Conservation (phyloP, 2,329 filamentous ascomycete species). For the Tolypocladium paradoxum region DNA sequence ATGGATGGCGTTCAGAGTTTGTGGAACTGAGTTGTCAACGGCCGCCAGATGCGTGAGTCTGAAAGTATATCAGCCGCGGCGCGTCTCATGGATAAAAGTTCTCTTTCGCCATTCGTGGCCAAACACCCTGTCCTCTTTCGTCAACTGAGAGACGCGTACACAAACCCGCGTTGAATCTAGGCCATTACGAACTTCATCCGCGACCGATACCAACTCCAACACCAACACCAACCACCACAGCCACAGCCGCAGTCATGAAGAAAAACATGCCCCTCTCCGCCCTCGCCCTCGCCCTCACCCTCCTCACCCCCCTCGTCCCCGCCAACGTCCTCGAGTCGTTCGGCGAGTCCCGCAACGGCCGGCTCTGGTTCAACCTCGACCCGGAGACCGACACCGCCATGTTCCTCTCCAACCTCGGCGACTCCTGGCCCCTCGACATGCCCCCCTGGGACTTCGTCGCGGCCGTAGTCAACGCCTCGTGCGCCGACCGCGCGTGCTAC, state of each 20-base stretch:
- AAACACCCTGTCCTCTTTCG: too few relatives aligned
- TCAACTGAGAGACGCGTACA: too few relatives aligned
- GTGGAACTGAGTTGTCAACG: not conserved
- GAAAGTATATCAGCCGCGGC: not conserved
- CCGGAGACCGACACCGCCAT: not conserved
- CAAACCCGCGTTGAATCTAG: too few relatives aligned
- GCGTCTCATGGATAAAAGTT: not conserved
- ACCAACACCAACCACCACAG: too few relatives aligned
- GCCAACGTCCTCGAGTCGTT: not conserved
- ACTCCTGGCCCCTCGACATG: conserved; percentile 1
- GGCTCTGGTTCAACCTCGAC: not conserved
- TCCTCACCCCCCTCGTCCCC: not conserved
- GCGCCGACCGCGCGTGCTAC: conserved; percentile 24
- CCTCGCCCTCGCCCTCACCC: not conserved
- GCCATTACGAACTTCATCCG: too few relatives aligned
- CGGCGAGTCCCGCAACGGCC: not conserved
- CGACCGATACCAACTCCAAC: too few relatives aligned
- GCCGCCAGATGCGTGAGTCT: not conserved
- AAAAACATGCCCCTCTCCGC: too few relatives aligned
- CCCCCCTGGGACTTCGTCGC: conserved; percentile 40
- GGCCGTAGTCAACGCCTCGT: conserved; percentile 9
- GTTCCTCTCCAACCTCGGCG: not conserved
- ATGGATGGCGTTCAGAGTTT: not conserved
- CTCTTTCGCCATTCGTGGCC: too few relatives aligned
- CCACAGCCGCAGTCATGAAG: not conserved